Evolutionary conservation across 306 rosid genomes (phyloP), one percentile per base, ranked within the genome.

Genomic region (Rosa chinensis): DNA sequence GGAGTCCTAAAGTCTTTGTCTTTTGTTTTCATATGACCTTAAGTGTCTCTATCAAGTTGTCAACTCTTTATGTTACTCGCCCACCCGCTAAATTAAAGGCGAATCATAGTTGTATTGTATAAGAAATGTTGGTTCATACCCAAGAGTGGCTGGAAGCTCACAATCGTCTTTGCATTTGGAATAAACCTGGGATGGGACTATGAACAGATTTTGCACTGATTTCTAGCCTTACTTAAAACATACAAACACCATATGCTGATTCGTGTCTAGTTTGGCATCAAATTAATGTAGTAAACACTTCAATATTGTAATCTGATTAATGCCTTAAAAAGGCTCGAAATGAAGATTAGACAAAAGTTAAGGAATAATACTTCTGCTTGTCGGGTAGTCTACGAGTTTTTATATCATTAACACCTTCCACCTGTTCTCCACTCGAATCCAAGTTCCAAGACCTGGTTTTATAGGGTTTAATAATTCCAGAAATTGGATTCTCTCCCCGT

Each of bases 371-470:
- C 32, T 45, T 63, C 9, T n/a, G 13, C 66, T 35, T 87, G 87
- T 80, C 73, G 83, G 86, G 87, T 77, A 77, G 81, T 87, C 79
- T 66, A 8, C 44, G 78, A 59, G 25, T 47, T 84, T 64, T 83
- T 10, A 77, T 81, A 83, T 55, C 53, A 40, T 61, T 71, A 20
- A 39, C 14, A 32, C 72, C 45, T 77, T 52, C 73, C 77, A 79
- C 83, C 82, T 90, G 85, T 84, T 88, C 89, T 85, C 83, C 76
- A 61, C 70, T 48, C 21, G 75, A 43, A 64, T 64, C 21, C 66
- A 58, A 61, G 74, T 66, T 84, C 82, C 73, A 50, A 79, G 10
- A 43, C 73, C 73, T 69, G 53, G 35, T 69, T 20, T 35, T 6
- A 1, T 63, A 32, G 10, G 40, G 43, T 32, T 63, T 62, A 10